Conservation (phyloP, 257 asterid species). For the Solanum neorickii region DNA sequence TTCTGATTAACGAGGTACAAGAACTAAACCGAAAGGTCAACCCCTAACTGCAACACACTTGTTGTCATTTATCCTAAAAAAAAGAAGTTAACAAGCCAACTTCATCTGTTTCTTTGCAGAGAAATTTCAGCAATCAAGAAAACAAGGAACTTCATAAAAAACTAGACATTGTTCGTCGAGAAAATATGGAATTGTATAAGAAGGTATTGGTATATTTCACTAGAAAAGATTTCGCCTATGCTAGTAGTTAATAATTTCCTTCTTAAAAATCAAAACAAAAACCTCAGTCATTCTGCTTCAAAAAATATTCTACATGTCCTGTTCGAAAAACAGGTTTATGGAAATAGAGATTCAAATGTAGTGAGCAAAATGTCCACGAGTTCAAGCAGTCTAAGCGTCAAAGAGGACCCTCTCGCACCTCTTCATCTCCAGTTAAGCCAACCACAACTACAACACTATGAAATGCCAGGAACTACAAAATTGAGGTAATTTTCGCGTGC, state of each 20-base stretch:
- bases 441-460: slow-evolving; percentile 4
- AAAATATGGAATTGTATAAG: slow-evolving; percentile 38
- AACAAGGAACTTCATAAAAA: slow-evolving; percentile 47
- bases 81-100: slow-evolving; percentile 4
- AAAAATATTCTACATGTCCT: neutral
- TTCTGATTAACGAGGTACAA: slow-evolving; percentile 39
- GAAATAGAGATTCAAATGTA: slow-evolving; percentile 29
- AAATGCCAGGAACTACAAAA: neutral
- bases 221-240: neutral
- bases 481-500: slow-evolving; percentile 11
- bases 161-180: slow-evolving; percentile 32
- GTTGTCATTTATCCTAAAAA: neutral
- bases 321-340: slow-evolving; percentile 29
- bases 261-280: neutral
- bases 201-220: slow-evolving; percentile 27
- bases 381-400: slow-evolving; percentile 14
- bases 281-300: neutral
- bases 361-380: slow-evolving; percentile 20
- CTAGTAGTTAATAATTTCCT: neutral
- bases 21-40: slow-evolving; percentile 49
- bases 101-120: slow-evolving; percentile 32
- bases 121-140: slow-evolving; percentile 51
- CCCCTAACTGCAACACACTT: neutral
- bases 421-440: slow-evolving; percentile 23
- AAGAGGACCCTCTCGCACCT: slow-evolving; percentile 3